These are phyloP conservation scores for Tolypocladium inflatum DNA, from an alignment of 2,329 filamentous ascomycete genomes.

Conservation along the genomic window DNA sequence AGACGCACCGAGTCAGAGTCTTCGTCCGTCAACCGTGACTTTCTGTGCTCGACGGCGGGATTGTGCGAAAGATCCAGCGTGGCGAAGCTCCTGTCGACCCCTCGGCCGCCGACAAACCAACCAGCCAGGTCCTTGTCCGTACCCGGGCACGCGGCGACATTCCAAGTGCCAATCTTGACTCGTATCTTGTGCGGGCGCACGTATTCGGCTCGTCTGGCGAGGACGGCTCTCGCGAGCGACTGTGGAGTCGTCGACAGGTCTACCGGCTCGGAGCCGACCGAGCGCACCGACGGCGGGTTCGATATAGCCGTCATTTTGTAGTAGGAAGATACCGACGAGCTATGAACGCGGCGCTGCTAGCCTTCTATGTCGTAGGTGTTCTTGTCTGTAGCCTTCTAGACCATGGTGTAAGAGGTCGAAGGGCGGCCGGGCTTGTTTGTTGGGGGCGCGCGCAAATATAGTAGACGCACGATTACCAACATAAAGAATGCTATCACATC, in stretches of 20 bases:
- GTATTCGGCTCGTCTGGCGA: slow-evolving; percentile 70
- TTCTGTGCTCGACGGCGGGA: slow-evolving; percentile 21
- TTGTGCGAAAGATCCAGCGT: slow-evolving; percentile 38
- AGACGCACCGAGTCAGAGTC: slow-evolving; percentile 28
- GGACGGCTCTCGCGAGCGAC: slow-evolving; percentile 56
- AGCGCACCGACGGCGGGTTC: slow-evolving; percentile 20
- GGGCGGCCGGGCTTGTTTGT: neutral
- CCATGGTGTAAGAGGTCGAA: slow-evolving; percentile 17
- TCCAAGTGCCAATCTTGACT: slow-evolving; percentile 92
- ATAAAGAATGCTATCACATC: slow-evolving; percentile 1
- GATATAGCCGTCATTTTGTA: slow-evolving; percentile 15
- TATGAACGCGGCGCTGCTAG: slow-evolving; percentile 11
- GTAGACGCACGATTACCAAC: neutral
- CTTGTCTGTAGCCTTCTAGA: slow-evolving; percentile 18
- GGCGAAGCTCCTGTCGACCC: slow-evolving; percentile 54
- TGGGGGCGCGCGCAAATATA: neutral
- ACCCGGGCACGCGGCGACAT: slow-evolving; percentile 75
- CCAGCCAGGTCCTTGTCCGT: slow-evolving; percentile 79
- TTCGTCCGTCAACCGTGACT: slow-evolving; percentile 24
- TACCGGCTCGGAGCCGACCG: slow-evolving; percentile 29
- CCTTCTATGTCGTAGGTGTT: slow-evolving; percentile 13
- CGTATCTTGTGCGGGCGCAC: slow-evolving; percentile 63
- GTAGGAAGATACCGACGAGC: slow-evolving; percentile 3
- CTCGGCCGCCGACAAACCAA: slow-evolving; percentile 79
- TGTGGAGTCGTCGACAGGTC: slow-evolving; percentile 38